Base-by-base conservation (phyloP, 805 yeast genomes). In the Wickerhamomyces hampshirensis region DNA sequence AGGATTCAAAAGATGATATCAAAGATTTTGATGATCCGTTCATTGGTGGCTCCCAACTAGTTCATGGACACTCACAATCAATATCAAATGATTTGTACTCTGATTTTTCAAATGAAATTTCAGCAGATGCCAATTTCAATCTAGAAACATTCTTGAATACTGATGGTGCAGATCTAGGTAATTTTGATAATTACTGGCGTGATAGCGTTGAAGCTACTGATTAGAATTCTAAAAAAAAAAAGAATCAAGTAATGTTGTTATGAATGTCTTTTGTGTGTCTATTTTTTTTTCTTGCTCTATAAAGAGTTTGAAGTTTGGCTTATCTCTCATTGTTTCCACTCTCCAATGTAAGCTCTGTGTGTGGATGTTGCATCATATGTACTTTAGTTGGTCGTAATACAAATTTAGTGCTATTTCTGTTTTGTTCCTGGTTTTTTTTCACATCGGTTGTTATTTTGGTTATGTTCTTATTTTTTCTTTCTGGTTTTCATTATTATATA, bases 91-190 rank as follows among this genome's bases (percentile, higher is more conserved):
- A 65, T 33, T 34, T 60, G 24, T 55, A 51, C 26, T 34, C 59
- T 17, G 53, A 60, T 48, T 52, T 60, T 47, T 40, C 55, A 23
- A 47, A 44, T 31, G 68, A 64, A 29, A 49, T 61, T 23, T 34
- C 54, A 18, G 59, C 55, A 26, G 64, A 59, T 33, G 62, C 49
- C 21, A 63, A 62, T 34, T 68, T 69, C 53, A 73, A 67, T 44
- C 60, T 68, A 44, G 69, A 69, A 42, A 59, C 66, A 5, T 62
- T 70, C 36, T 47, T 71, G 37, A 66, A 62, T 32, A 66, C 69
- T 8, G 69, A 63, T 38, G 60, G 53, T 33, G 63, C 40, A 45
- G 62, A 53, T 35, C 40, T 59, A 31, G 55, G 58, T 4, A 50
- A 40, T 35, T 53, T 62, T 38, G 69, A 58, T 29, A 55, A 52